Evolutionary conservation across 495 filamentous ascomycete genomes (phyloP).

Genomic region (Bathelium albidoporum): DNA sequence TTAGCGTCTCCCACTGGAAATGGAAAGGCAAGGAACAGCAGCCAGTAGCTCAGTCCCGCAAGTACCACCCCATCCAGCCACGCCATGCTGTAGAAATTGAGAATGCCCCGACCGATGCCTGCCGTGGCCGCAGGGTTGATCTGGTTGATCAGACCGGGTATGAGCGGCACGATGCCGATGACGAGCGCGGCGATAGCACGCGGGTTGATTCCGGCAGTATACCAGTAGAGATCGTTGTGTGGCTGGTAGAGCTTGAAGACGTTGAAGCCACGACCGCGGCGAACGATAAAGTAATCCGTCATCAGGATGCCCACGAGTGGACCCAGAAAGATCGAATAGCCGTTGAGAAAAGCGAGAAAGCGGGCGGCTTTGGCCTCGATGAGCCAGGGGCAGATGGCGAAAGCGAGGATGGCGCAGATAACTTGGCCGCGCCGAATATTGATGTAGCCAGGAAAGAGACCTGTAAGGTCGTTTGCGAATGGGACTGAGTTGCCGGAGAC

Average conservation of each 20-base stretch:
- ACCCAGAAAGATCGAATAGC: slow-evolving; percentile 53
- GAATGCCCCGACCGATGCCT: slow-evolving; percentile 30
- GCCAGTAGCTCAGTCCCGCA: background rate
- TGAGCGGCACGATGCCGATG: slow-evolving; percentile 49
- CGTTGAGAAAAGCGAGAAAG: slow-evolving; percentile 50
- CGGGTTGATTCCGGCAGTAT: slow-evolving; percentile 50
- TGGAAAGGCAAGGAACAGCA: slow-evolving; percentile 8
- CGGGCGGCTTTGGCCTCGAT: slow-evolving; percentile 46
- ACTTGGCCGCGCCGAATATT: slow-evolving; percentile 55
- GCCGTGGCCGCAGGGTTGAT: slow-evolving; percentile 39
- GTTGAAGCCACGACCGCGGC: slow-evolving; percentile 47
- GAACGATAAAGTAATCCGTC: slow-evolving; percentile 55
- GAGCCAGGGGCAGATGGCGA: slow-evolving; percentile 52
- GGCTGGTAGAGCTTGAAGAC: slow-evolving; percentile 43
- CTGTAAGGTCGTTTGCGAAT: slow-evolving; percentile 53
- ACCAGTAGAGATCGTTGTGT: slow-evolving; percentile 44
- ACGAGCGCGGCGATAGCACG: slow-evolving; percentile 54
- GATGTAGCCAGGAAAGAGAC: slow-evolving; percentile 46
- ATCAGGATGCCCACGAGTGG: slow-evolving; percentile 58
- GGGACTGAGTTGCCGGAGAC: slow-evolving; percentile 31
- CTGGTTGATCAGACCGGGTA: slow-evolving; percentile 47
- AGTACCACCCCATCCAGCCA: slow-evolving; percentile 9
- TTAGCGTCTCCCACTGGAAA: background rate
- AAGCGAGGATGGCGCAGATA: slow-evolving; percentile 46
- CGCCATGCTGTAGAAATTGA: slow-evolving; percentile 6